phyloP scores from a whole-genome alignment of 768 basidiomycete genomes.

The Pisolithus orientalis region DNA sequence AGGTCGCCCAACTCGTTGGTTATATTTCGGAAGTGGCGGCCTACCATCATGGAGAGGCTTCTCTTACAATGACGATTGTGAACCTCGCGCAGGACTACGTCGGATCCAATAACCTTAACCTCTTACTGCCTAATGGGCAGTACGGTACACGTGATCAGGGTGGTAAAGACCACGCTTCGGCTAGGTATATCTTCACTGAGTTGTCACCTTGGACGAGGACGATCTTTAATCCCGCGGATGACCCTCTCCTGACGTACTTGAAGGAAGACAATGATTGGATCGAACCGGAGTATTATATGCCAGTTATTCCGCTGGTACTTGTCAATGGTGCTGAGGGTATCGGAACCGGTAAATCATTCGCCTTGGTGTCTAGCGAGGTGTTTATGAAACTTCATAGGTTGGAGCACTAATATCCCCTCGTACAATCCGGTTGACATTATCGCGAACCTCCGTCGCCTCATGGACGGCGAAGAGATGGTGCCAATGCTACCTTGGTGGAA shows the following conservation, averaged over 20 bases:
- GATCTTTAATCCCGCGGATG: constrained; percentile 80
- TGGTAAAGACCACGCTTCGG: constrained; percentile 94
- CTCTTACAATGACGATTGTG: constrained; percentile 85
- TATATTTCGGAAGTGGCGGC: constrained; percentile 91
- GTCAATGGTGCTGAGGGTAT: constrained; percentile 97
- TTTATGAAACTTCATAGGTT: constrained; percentile 45
- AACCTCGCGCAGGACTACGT: constrained; percentile 92
- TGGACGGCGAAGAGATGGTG: constrained; percentile 77
- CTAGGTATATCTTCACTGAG: constrained; percentile 93
- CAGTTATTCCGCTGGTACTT: constrained; percentile 80
- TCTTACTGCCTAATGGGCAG: constrained; percentile 85
- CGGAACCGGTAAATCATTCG: constrained; percentile 69
- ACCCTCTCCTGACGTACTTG: constrained; percentile 75
- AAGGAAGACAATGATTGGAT: constrained; percentile 82
- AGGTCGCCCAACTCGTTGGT: constrained; percentile 94
- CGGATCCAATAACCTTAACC: constrained; percentile 91
- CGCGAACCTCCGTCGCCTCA: constrained; percentile 76
- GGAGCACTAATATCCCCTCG: constrained; percentile 90
- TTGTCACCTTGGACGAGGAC: constrained; percentile 66
- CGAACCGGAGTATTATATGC: constrained; percentile 94
- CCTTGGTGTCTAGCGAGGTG: not conserved
- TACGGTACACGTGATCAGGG: constrained; percentile 92
- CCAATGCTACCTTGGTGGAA: constrained; percentile 97
- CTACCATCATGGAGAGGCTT: constrained; percentile 94
- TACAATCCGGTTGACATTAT: constrained; percentile 93